Percentiles rank a stretch among this genome's conserved stretches.
Conservation (phyloP, 305 asterid genomes). For the Petunia hybrid region DNA sequence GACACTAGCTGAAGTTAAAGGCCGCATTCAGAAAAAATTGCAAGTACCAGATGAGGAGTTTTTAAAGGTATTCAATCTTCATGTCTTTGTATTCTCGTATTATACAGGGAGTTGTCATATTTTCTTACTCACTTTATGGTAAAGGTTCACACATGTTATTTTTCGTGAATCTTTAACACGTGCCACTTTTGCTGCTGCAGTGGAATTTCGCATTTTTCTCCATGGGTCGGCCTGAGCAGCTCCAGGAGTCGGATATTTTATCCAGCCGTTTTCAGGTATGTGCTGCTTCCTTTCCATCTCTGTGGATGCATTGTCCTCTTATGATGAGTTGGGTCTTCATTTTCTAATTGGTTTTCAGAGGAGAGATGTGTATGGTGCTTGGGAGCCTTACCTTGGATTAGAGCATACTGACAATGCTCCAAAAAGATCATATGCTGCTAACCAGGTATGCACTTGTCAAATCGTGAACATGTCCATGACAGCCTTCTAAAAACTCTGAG, state of each 20-base stretch:
- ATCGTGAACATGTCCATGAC: constrained; percentile 16
- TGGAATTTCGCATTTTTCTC: constrained; percentile 50
- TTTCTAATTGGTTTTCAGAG: constrained; percentile 29
- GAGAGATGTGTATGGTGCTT: constrained; percentile 46
- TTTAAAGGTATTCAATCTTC: constrained; percentile 51
- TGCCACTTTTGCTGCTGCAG: constrained; percentile 31
- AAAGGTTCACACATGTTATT: background rate
- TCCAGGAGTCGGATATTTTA: constrained; percentile 35
- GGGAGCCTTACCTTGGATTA: constrained; percentile 49
- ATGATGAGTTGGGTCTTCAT: constrained; percentile 16
- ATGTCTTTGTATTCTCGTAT: constrained; percentile 9
- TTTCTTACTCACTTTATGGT: background rate
- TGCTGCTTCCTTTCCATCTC: constrained; percentile 12
- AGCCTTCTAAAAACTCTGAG: background rate
- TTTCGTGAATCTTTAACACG: background rate
- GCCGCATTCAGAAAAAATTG: constrained; percentile 70
- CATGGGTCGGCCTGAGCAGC: constrained; percentile 41
- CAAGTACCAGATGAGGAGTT: constrained; percentile 75
- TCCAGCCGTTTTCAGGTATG: constrained; percentile 41
- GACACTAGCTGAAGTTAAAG: constrained; percentile 65
- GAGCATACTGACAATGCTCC: constrained; percentile 44
- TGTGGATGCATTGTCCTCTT: background rate
- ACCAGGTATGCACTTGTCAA: constrained; percentile 36
- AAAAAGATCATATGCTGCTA: constrained; percentile 40
- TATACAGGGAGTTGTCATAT: background rate